phyloP scores from a whole-genome alignment of 2,329 filamentous ascomycete genomes.

The Cordyceps pruinosa region DNA sequence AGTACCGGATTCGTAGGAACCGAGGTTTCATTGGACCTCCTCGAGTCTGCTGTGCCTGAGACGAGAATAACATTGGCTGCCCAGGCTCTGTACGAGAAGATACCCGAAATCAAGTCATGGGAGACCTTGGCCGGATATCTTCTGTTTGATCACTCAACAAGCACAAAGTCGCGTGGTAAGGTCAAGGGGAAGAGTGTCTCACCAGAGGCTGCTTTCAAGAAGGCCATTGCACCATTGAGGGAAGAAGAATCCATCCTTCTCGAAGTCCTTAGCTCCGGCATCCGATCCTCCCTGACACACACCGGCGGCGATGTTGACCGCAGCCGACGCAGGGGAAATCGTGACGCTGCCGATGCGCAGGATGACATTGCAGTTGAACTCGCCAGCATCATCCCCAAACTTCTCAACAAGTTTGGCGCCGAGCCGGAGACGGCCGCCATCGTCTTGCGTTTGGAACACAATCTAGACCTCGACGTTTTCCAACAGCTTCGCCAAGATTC shows the following conservation, averaged over 20 bases:
- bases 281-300: slow-evolving; percentile 65
- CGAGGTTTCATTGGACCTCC: slow-evolving; percentile 45
- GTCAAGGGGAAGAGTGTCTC: slow-evolving; percentile 44
- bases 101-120: slow-evolving; percentile 79
- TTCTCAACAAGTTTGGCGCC: slow-evolving; percentile 92
- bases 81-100: slow-evolving; percentile 75
- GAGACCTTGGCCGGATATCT: slow-evolving; percentile 84
- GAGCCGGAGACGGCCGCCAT: slow-evolving; percentile 77
- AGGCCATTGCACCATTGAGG: slow-evolving; percentile 63
- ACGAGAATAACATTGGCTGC: slow-evolving; percentile 81
- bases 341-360: slow-evolving; percentile 62
- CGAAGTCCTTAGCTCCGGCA: slow-evolving; percentile 76
- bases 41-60: slow-evolving; percentile 61
- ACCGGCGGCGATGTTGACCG: slow-evolving; percentile 55
- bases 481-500: slow-evolving; percentile 83
- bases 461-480: slow-evolving; percentile 80
- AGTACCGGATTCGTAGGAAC: slow-evolving; percentile 38
- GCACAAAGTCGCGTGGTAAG: slow-evolving; percentile 44
- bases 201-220: slow-evolving; percentile 58
- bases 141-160: slow-evolving; percentile 79
- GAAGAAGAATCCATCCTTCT: slow-evolving; percentile 79
- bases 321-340: slow-evolving; percentile 48
- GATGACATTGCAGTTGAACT: slow-evolving; percentile 75
- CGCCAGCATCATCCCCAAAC: slow-evolving; percentile 69
- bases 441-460: slow-evolving; percentile 78